These are phyloP conservation scores for Pinus albicaulis DNA, from an alignment of 75 land plant species.

Conservation along the genomic window DNA sequence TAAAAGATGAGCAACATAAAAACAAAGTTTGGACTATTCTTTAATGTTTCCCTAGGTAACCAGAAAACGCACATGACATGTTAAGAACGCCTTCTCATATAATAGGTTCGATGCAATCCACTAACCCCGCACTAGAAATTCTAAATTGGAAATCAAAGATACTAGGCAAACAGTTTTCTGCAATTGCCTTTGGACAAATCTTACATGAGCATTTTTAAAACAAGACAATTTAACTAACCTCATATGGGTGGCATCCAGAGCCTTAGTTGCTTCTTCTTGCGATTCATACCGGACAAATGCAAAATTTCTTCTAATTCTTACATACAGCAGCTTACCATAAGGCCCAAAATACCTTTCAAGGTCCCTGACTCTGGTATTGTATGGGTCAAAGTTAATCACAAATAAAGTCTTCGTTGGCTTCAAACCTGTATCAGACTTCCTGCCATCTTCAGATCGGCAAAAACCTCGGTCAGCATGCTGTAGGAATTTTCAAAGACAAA, in stretches of 20 bases:
- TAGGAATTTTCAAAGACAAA: slow-evolving; percentile 3
- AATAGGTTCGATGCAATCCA: too few species aligned
- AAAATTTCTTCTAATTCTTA: slow-evolving; percentile 89
- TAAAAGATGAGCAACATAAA: background rate
- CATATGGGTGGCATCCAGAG: slow-evolving; percentile 73
- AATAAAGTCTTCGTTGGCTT: slow-evolving; percentile 91
- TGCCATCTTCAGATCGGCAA: slow-evolving; percentile 58
- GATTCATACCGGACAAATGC: slow-evolving; percentile 77
- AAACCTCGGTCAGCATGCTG: slow-evolving; percentile 75
- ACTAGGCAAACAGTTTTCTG: background rate
- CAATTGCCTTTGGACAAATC: too few species aligned
- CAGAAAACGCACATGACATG: too few species aligned
- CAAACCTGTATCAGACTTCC: slow-evolving; percentile 45
- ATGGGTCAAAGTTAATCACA: slow-evolving; percentile 94
- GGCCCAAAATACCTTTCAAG: slow-evolving; percentile 89
- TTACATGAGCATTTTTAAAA: too few species aligned
- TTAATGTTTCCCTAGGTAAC: too few species aligned
- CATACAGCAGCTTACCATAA: slow-evolving; percentile 74
- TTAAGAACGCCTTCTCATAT: too few species aligned
- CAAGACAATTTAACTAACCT: slow-evolving; percentile 42
- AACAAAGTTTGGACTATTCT: too few species aligned
- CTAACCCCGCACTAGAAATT: too few species aligned
- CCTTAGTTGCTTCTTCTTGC: slow-evolving; percentile 85
- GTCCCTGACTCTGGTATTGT: slow-evolving; percentile 67
- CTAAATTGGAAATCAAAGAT: background rate